These are phyloP conservation scores for Nakazawaea ernobii DNA, from an alignment of 805 yeast species.

Conservation along the genomic window DNA sequence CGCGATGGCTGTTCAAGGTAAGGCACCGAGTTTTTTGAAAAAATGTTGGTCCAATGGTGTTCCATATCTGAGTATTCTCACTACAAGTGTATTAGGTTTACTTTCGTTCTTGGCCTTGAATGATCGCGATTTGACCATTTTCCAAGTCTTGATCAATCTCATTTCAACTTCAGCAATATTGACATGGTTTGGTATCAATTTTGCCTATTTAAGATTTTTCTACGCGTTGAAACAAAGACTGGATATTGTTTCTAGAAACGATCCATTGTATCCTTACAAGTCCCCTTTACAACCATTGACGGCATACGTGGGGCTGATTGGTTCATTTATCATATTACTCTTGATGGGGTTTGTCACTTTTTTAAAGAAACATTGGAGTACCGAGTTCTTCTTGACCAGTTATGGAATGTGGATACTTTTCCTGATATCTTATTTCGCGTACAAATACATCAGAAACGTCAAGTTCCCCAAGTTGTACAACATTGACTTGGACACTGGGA, in stretches of 20 bases:
- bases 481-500: constrained; percentile 75
- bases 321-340: constrained; percentile 35
- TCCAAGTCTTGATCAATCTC: constrained; percentile 60
- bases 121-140: constrained; percentile 52
- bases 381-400: constrained; percentile 44
- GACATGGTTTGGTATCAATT: constrained; percentile 70
- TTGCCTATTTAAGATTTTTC: constrained; percentile 48
- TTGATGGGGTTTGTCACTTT: constrained; percentile 49
- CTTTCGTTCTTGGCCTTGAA: constrained; percentile 57
- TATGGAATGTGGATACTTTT: constrained; percentile 47
- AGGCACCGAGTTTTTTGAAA: constrained; percentile 58
- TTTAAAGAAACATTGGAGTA: constrained; percentile 41
- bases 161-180: constrained; percentile 71
- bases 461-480: constrained; percentile 64
- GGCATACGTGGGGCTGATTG: constrained; percentile 42
- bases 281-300: constrained; percentile 52
- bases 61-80: constrained; percentile 65
- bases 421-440: constrained; percentile 35
- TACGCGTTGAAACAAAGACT: constrained; percentile 49
- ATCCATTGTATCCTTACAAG: constrained; percentile 48
- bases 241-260: constrained; percentile 49
- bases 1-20: constrained; percentile 45
- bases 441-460: constrained; percentile 56
- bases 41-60: constrained; percentile 61
- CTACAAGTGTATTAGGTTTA: constrained; percentile 55